Percentiles rank a stretch among this genome's conserved stretches.
Conservation (phyloP, 2,329 filamentous ascomycete species). For the Pseudogymnoascus verrucosus region DNA sequence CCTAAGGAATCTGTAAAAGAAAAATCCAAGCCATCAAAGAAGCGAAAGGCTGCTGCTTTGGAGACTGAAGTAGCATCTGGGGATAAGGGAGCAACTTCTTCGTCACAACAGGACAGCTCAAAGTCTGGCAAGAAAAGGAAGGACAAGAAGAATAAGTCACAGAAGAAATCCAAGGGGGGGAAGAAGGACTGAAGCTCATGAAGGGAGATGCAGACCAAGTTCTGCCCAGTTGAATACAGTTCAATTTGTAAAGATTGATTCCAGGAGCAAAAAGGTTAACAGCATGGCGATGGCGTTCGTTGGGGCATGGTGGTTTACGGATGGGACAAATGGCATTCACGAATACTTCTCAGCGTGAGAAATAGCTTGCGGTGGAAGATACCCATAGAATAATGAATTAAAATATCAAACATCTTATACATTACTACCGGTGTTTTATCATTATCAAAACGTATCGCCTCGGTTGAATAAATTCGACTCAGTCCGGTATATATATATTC, state of each 20-base stretch:
- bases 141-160: constrained; percentile 23
- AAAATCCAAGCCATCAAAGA: constrained; percentile 12
- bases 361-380: background rate
- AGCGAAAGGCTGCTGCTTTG: constrained; percentile 20
- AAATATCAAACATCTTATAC: background rate
- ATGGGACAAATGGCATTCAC: background rate
- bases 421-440: background rate
- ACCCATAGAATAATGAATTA: constrained; percentile 4
- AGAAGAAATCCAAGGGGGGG: constrained; percentile 22
- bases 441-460: background rate
- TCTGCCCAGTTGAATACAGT: background rate
- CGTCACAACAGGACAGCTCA: constrained; percentile 12
- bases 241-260: background rate
- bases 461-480: background rate
- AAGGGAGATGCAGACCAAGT: background rate
- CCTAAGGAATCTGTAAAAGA: constrained; percentile 4
- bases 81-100: constrained; percentile 14
- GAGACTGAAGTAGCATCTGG: background rate
- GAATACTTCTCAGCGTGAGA: background rate
- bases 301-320: background rate
- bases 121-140: constrained; percentile 24
- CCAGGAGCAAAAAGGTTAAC: constrained; percentile 2
- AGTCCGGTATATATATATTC: constrained; percentile 3
- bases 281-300: constrained; percentile 4
- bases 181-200: constrained; percentile 22